Base-by-base conservation (phyloP, 768 basidiomycete species). In the Leccinum truebloodii region DNA sequence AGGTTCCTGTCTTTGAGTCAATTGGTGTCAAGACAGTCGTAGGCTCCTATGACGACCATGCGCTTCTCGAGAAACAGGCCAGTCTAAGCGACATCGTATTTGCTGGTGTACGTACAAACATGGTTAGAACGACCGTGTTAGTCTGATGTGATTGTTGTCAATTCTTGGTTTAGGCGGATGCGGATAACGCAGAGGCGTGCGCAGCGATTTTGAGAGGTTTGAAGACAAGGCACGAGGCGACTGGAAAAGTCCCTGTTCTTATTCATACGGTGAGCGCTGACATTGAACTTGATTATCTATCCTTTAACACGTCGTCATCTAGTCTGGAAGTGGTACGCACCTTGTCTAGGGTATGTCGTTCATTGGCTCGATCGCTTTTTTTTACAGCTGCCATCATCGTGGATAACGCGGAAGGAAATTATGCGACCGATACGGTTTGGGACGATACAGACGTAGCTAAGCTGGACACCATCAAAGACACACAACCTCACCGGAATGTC, bases 181-280 rank as follows among this genome's bases (percentile, higher is more conserved):
- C 78, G 4, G 86, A 89, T 61, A 71, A 86, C 54, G 56, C 80
- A 0, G 67, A 69, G 1, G 81, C 81, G 0, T 77, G 76, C 0
- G 64, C 77, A 41, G 81, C 83, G 1, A 79, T 82, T 10, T 69
- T 89, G 58, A 75, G 69, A 13, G 87, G 88, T 1, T 60, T 84
- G 68, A 84, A 81, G 73, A 80, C 76, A 63, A 72, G 77, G 22
- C 71, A 79, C 53, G 73, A 77, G 35, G 67, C 63, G 22, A 80
- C 79, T 1, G 81, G 82, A 3, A 74, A 68, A 3, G 66, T 70
- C 2, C 79, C 85, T 6, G 76, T 78, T 59, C 75, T 85, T 10
- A 87, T 90, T 18, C 85, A 90, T 65, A 87, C 86, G 0, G 88
- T 86, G 65, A 64, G 85, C 71, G 2, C 6, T 18, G 44, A 9